phyloP scores from a whole-genome alignment of 1,284 basidiomycete species.

The Vanrija sp. region DNA sequence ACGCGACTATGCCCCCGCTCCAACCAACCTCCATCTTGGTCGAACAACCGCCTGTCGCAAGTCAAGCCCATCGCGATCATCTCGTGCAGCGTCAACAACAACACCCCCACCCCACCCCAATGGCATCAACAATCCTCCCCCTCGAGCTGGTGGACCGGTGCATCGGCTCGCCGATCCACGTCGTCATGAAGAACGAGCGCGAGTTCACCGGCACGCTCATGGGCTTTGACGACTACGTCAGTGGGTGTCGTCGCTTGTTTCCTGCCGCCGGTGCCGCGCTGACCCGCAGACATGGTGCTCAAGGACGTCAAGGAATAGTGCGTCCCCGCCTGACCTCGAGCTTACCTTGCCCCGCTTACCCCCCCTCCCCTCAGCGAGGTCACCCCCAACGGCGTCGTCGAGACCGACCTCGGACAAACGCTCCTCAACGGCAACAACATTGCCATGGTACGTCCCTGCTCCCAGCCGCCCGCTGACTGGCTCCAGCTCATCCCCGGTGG shows the following conservation, averaged over 20 bases:
- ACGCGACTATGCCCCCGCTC: too few species aligned
- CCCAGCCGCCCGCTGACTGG: background rate
- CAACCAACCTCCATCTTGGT: too few species aligned
- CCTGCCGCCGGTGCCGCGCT: background rate
- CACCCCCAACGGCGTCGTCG: constrained; percentile 74
- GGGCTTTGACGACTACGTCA: constrained; percentile 99
- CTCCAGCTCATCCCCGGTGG: background rate
- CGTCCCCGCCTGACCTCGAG: constrained; percentile 29
- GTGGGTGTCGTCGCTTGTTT: constrained; percentile 60
- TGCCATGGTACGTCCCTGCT: constrained; percentile 69
- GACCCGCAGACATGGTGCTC: constrained; percentile 82
- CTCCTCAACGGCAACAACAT: constrained; percentile 97
- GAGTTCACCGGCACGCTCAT: constrained; percentile 94
- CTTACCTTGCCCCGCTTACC: background rate
- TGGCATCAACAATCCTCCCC: constrained; percentile 66
- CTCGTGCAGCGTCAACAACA: background rate
- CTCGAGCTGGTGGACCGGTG: constrained; percentile 84
- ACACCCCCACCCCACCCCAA: constrained; percentile 28
- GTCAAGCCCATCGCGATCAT: too few species aligned
- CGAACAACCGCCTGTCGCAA: too few species aligned
- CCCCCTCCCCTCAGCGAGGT: constrained; percentile 61
- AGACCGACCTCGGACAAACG: constrained; percentile 82
- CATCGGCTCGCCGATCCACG: constrained; percentile 91
- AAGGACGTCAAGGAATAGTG: constrained; percentile 97
- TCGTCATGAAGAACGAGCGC: constrained; percentile 92